phyloP scores from a whole-genome alignment of 78 protist species.

The Planoprotostelium fungivorum region DNA sequence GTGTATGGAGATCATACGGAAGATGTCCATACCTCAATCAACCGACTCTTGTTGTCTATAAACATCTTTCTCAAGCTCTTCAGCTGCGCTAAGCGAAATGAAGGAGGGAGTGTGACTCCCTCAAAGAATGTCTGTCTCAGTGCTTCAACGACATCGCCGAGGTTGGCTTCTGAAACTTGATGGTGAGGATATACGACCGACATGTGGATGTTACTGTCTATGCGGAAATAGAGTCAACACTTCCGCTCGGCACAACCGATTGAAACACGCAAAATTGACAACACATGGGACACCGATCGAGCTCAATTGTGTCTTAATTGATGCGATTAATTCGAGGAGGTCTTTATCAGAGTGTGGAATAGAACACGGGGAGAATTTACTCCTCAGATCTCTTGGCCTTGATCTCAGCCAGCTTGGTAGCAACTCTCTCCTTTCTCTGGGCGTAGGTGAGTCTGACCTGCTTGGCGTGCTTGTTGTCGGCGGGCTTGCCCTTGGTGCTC shows the following conservation, averaged over 20 bases:
- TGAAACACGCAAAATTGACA: no score
- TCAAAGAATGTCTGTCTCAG: not conserved
- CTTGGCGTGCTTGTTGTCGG: constrained; percentile 13
- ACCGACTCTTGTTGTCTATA: not conserved
- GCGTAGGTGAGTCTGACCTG: constrained; percentile 37
- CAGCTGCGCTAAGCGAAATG: not conserved
- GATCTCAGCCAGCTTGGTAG: constrained; percentile 29
- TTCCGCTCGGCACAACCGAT: no score
- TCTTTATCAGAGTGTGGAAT: not conserved
- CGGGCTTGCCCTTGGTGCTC: constrained; percentile 12
- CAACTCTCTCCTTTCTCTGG: constrained; percentile 25
- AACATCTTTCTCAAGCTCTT: not conserved
- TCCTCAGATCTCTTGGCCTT: constrained; percentile 5
- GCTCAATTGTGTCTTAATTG: no score
- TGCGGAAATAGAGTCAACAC: no score
- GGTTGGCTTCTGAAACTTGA: not conserved
- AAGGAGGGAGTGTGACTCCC: not conserved
- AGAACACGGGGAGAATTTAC: not conserved
- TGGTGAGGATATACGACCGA: no score
- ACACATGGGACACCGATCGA: no score
- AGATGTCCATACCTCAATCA: not conserved
- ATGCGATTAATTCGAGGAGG: no score
- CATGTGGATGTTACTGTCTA: no score
- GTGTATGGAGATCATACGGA: no score
- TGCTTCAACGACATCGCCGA: not conserved